Percentiles rank a stretch among this genome's conserved stretches.
Conservation (phyloP, 1,284 basidiomycete species). For the Apiotrichum montevideense region DNA sequence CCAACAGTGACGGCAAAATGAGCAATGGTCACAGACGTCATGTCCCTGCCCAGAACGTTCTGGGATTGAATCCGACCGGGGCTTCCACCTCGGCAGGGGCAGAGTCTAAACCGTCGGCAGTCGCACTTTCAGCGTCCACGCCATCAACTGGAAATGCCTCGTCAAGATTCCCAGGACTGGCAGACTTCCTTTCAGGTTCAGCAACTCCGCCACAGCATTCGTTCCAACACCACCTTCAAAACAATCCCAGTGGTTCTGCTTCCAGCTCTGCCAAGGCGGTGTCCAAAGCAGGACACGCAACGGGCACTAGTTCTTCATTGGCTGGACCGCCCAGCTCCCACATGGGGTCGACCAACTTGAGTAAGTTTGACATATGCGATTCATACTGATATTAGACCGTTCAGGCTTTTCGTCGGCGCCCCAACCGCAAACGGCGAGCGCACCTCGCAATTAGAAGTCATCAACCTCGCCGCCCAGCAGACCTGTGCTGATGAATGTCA, state of each 20-base stretch:
- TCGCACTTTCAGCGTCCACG: not conserved
- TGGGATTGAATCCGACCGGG: not conserved
- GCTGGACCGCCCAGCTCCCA: not conserved
- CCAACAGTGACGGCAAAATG: constrained; percentile 10
- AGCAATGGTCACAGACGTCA: constrained; percentile 6
- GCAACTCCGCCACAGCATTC: constrained; percentile 14
- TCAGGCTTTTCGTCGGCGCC: constrained; percentile 4
- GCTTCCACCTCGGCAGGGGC: not conserved
- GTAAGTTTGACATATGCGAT: not conserved
- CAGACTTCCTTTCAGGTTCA: constrained; percentile 26
- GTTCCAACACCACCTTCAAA: constrained; percentile 15
- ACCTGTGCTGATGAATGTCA: too few relatives aligned
- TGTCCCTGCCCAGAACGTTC: not conserved
- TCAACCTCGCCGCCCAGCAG: too few relatives aligned
- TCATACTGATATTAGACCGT: not conserved
- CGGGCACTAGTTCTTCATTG: not conserved
- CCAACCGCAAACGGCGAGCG: constrained; percentile 8
- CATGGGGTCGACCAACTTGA: not conserved
- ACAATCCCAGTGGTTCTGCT: not conserved
- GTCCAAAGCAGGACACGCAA: not conserved
- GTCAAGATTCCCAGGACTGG: constrained; percentile 24
- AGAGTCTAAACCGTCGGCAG: not conserved
- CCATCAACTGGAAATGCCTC: constrained; percentile 5
- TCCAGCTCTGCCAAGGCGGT: not conserved
- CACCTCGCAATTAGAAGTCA: not conserved